Percentiles rank a stretch among this genome's conserved stretches.
Conservation (phyloP, 352 stramenopile genomes). For the Albugo laibachii region DNA sequence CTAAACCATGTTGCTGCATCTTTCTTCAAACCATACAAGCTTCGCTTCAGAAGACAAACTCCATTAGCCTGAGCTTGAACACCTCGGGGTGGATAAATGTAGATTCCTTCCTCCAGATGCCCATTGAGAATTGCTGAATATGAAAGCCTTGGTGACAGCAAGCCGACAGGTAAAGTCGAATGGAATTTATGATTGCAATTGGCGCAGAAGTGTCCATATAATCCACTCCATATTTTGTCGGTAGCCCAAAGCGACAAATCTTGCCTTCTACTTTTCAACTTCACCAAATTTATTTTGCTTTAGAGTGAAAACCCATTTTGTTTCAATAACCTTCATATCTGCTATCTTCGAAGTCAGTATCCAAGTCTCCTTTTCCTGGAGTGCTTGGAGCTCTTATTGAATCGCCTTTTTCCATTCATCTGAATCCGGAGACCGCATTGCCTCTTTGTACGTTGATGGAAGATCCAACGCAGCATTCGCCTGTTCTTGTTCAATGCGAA, state of each 20-base stretch:
- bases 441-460: conserved; percentile 3
- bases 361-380: not conserved
- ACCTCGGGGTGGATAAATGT: too few relatives aligned
- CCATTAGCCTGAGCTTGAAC: too few relatives aligned
- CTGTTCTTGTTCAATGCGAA: too few relatives aligned
- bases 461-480: not conserved
- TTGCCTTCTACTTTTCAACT: conserved; percentile 11
- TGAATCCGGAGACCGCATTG: conserved; percentile 2
- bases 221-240: conserved; percentile 9
- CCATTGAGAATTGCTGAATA: conserved; percentile 10
- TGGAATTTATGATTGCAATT: conserved; percentile 7
- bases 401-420: not conserved
- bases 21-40: conserved; percentile 11
- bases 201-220: conserved; percentile 12
- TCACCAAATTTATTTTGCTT: conserved; percentile 5
- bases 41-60: conserved; percentile 1
- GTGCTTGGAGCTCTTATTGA: not conserved
- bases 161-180: conserved; percentile 10
- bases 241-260: conserved; percentile 11
- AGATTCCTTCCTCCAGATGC: too few relatives aligned
- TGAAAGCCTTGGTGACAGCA: conserved; percentile 5
- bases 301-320: conserved; percentile 5
- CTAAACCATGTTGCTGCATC: conserved; percentile 10
- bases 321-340: conserved; percentile 1
- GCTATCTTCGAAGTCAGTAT: not conserved